phyloP scores from a whole-genome alignment of 2,329 filamentous ascomycete genomes.

The Aspergillus luchuensis region DNA sequence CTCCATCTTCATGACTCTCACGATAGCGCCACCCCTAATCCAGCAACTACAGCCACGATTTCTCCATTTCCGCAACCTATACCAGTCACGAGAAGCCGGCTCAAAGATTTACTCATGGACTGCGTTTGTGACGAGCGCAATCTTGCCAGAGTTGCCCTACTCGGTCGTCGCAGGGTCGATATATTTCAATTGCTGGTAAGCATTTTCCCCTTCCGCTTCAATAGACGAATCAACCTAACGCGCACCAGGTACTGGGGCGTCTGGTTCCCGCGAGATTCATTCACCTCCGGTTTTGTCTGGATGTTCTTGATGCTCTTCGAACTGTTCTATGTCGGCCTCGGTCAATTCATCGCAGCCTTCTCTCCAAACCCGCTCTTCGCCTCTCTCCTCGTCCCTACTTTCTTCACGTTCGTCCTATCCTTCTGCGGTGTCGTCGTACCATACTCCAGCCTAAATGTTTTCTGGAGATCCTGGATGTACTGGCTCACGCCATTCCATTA shows the following conservation, averaged over 20 bases:
- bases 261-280: slow-evolving; percentile 58
- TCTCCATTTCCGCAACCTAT: slow-evolving; percentile 66
- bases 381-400: slow-evolving; percentile 66
- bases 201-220: too few relatives aligned
- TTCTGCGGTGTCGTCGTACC: slow-evolving; percentile 78
- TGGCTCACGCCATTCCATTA: slow-evolving; percentile 70
- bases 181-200: slow-evolving; percentile 66
- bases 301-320: slow-evolving; percentile 68
- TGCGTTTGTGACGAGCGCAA: slow-evolving; percentile 66
- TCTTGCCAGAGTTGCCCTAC: slow-evolving; percentile 72
- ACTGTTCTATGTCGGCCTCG: slow-evolving; percentile 65
- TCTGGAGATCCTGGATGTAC: slow-evolving; percentile 70
- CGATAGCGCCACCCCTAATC: slow-evolving; percentile 72
- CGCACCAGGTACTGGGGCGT: slow-evolving; percentile 53
- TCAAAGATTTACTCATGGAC: slow-evolving; percentile 79
- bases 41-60: slow-evolving; percentile 77
- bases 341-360: slow-evolving; percentile 68
- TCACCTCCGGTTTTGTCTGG: slow-evolving; percentile 64
- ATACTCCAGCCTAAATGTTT: slow-evolving; percentile 61
- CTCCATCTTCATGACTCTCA: slow-evolving; percentile 74
- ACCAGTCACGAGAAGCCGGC: slow-evolving; percentile 71
- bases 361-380: slow-evolving; percentile 68
- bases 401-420: slow-evolving; percentile 68
- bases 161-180: slow-evolving; percentile 65
- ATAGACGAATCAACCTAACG: background rate